Percentiles rank a stretch among this genome's conserved stretches.
These are phyloP conservation scores for Sporisorium iseilematis-ciliati DNA, from an alignment of 1,284 basidiomycete genomes.

Conservation along the genomic window DNA sequence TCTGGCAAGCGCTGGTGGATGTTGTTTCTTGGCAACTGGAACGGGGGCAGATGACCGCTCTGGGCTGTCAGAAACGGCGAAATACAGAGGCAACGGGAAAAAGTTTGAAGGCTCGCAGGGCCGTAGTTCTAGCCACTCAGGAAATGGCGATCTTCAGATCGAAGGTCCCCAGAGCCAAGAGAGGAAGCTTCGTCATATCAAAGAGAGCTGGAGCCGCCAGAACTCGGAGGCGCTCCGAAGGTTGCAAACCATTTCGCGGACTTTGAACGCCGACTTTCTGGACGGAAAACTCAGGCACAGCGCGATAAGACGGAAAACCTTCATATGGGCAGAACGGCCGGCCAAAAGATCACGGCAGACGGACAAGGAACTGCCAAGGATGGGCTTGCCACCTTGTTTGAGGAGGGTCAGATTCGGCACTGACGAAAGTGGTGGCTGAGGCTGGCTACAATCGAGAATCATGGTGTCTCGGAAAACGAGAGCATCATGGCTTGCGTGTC, in stretches of 20 bases:
- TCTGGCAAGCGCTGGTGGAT: background rate
- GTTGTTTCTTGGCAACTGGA: background rate
- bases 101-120: background rate
- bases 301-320: background rate
- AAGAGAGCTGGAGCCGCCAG: background rate
- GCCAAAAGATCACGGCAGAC: too few species aligned
- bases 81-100: background rate
- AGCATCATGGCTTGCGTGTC: background rate
- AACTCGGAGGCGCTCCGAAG: slow-evolving; percentile 3
- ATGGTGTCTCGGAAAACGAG: slow-evolving; percentile 19
- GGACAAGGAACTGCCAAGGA: background rate
- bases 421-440: slow-evolving; percentile 21
- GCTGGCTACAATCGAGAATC: slow-evolving; percentile 14
- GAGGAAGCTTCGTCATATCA: background rate
- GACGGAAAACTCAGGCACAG: background rate
- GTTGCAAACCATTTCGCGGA: slow-evolving; percentile 5
- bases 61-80: background rate
- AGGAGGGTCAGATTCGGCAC: slow-evolving; percentile 1
- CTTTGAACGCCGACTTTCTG: slow-evolving; percentile 10
- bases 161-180: background rate
- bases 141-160: background rate
- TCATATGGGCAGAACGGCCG: too few species aligned
- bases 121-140: background rate
- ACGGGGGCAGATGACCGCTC: background rate
- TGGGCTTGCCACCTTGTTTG: background rate